Base-by-base conservation (phyloP, 2,329 filamentous ascomycete species). In the Alternaria triticimaculans region DNA sequence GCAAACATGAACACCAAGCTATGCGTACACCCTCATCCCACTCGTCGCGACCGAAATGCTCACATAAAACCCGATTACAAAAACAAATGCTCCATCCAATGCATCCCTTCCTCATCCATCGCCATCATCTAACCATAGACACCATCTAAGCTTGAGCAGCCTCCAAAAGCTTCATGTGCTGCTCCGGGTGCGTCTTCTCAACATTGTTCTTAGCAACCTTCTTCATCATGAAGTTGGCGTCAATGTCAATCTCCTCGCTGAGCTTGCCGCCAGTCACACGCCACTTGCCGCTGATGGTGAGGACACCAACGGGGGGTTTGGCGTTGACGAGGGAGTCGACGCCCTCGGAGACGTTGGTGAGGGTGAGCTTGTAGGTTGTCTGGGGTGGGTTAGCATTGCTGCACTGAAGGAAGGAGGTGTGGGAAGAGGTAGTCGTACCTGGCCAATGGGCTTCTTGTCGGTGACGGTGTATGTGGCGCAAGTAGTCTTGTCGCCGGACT, bases 201-300 rank as follows among this genome's bases (percentile, higher is more conserved):
- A 81, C 77, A 55, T 79, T 81, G 1, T 72, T 76, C 72, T 80
- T 81, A 1, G 78, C 80, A 58, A 82, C 78, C 72, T 79, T 80
- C 76, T 81, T 81, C 76, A 80, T 80, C 74, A 81, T 75, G 41
- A 81, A 80, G 56, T 82, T 81, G 5, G 77, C 79, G 41, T 82
- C 80, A 54, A 82, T 80, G n/a, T 80, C 76, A 2, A 81, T 77
- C 23, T 81, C 78, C 68, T 82, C 80, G 23, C 65, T 70, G 37
- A 81, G 60, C 60, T 69, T 58, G 25, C 75, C 77, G 25, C 69
- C 69, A 5, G n/a, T 58, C 3, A 81, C 75, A 23, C 80, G 71
- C 79, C 80, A 81, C 63, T 79, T 76, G 18, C 78, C 78, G 6
- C 74, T 71, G 55, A 82, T 81, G 54, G 74, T 79, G 44, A 82